These are phyloP conservation scores for Persicaria tinctoria DNA, from an alignment of 148 eudicot genomes.

Conservation along the genomic window DNA sequence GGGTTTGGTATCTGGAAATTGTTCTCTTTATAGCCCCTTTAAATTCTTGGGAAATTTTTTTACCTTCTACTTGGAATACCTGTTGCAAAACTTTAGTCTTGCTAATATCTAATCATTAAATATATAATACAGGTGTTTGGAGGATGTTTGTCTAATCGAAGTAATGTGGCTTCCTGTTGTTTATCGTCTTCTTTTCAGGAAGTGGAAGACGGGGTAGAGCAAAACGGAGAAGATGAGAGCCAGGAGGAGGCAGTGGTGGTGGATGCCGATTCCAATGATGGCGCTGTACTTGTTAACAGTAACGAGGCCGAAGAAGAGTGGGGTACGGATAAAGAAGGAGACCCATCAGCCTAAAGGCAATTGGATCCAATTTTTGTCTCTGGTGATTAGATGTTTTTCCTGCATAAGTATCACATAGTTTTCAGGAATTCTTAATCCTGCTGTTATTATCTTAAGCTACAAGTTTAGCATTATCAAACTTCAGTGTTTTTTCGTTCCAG, in stretches of 20 bases:
- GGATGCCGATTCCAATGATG: conserved; percentile 94
- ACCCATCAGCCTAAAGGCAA: conserved; percentile 91
- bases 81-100: not conserved
- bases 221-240: conserved; percentile 58
- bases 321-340: conserved; percentile 97
- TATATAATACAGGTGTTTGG: no score
- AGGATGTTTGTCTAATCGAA: not conserved
- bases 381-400: conserved; percentile 84
- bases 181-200: conserved; percentile 18
- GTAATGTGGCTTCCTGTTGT: not conserved
- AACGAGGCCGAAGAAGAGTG: conserved; percentile 95
- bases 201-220: conserved; percentile 21
- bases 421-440: no score
- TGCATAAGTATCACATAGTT: not conserved
- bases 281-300: conserved; percentile 85
- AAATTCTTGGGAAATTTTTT: not conserved
- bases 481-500: not conserved
- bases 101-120: not conserved
- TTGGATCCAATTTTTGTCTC: conserved; percentile 92
- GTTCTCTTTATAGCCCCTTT: not conserved
- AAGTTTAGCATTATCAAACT: not conserved
- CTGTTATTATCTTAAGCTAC: not conserved
- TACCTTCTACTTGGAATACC: not conserved
- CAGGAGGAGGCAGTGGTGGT: conserved; percentile 90
- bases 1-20: not conserved